Conservation (phyloP, 2,329 filamentous ascomycete species). For the Leptodontidium sp. region DNA sequence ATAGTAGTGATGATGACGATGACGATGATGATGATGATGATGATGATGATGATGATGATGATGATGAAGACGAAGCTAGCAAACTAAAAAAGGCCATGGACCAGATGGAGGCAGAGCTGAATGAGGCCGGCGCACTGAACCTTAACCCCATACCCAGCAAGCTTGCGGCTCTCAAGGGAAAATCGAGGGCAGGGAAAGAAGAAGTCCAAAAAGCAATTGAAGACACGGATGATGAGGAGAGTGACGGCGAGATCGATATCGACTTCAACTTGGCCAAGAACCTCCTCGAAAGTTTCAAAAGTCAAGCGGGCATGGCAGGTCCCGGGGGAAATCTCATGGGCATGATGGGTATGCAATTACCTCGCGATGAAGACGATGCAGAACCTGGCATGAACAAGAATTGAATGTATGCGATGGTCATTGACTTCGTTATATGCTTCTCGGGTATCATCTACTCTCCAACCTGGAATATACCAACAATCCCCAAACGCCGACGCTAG, state of each 20-base stretch:
- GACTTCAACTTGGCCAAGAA: slow-evolving; percentile 92
- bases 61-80: slow-evolving; percentile 58
- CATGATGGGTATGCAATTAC: slow-evolving; percentile 84
- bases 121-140: slow-evolving; percentile 70
- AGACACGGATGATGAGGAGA: slow-evolving; percentile 53
- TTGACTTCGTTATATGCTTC: slow-evolving; percentile 29
- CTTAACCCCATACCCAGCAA: slow-evolving; percentile 53
- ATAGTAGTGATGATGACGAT: slow-evolving; percentile 49
- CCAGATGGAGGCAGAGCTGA: slow-evolving; percentile 78
- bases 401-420: slow-evolving; percentile 20
- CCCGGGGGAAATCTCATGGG: slow-evolving; percentile 88
- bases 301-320: slow-evolving; percentile 84
- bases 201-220: slow-evolving; percentile 32
- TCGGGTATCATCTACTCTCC: slow-evolving; percentile 33
- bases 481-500: slow-evolving; percentile 35
- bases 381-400: slow-evolving; percentile 22
- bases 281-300: slow-evolving; percentile 90
- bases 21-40: slow-evolving; percentile 42
- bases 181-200: slow-evolving; percentile 23
- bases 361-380: slow-evolving; percentile 74
- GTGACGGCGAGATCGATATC: slow-evolving; percentile 72
- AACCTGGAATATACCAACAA: slow-evolving; percentile 9
- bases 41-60: slow-evolving; percentile 47
- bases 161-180: slow-evolving; percentile 44
- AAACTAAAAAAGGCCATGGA: slow-evolving; percentile 71